Evolutionary conservation across 2,329 filamentous ascomycete genomes (phyloP).

Genomic region (Neofusicoccum sp.): DNA sequence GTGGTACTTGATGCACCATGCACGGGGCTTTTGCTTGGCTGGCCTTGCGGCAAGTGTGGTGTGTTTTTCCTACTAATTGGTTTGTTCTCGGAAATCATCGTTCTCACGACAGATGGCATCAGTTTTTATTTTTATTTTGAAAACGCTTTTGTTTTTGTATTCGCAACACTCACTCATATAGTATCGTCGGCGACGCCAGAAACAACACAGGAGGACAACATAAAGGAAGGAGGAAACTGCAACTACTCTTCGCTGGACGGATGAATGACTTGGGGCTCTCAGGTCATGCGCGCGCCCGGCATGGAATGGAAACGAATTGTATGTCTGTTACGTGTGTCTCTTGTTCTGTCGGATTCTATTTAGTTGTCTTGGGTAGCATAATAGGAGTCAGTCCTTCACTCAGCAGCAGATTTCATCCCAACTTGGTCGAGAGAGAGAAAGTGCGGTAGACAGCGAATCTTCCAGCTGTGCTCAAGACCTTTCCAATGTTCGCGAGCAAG

Average conservation of each 20-base stretch:
- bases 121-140: not conserved
- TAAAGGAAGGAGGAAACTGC: not conserved
- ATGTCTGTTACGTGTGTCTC: not conserved
- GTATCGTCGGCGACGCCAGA: not conserved
- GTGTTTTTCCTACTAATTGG: not conserved
- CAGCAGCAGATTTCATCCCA: not conserved
- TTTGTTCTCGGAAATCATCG: not conserved
- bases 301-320: not conserved
- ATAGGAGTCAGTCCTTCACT: slow-evolving; percentile 13
- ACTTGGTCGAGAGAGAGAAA: too few relatives aligned
- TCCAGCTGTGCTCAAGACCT: too few relatives aligned
- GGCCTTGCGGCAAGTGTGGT: not conserved
- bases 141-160: not conserved
- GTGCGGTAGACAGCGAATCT: too few relatives aligned
- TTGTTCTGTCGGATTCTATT: not conserved
- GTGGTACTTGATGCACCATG: not conserved
- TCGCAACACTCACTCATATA: slow-evolving; percentile 7
- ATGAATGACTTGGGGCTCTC: not conserved
- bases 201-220: not conserved
- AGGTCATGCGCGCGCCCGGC: not conserved
- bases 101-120: not conserved
- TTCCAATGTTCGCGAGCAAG: too few relatives aligned
- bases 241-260: not conserved
- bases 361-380: not conserved
- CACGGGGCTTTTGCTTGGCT: not conserved